A percentile compares a stretch with the other conserved stretches of the same genome.
Conservation (phyloP, 139 green algal species). For the Chara braunii region DNA sequence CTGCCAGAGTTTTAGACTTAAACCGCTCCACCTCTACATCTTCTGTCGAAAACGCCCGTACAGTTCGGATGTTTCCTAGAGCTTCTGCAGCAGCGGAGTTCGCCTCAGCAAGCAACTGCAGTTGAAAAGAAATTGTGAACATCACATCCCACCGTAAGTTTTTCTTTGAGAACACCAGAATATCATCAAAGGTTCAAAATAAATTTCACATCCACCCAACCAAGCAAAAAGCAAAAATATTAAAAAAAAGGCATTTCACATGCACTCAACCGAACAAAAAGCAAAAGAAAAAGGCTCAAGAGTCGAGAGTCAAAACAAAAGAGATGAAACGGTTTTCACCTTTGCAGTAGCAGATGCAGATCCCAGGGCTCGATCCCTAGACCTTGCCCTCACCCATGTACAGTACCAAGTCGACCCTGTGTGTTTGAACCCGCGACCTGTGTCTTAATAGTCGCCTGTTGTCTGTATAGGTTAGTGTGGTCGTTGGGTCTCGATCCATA, state of each 20-base stretch:
- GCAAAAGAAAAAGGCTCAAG: background rate
- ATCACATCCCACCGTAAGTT: background rate
- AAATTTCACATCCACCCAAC: background rate
- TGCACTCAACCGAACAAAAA: background rate
- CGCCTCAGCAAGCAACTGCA: constrained; percentile 40
- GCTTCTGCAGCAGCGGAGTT: constrained; percentile 47
- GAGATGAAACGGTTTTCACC: too few species aligned
- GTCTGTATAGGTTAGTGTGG: too few species aligned
- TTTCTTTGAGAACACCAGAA: too few species aligned
- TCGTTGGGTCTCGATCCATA: too few species aligned
- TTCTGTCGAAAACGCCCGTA: constrained; percentile 46
- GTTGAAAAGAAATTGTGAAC: background rate
- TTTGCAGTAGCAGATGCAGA: too few species aligned
- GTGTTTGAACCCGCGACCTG: too few species aligned
- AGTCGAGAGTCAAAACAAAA: background rate
- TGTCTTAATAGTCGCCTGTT: too few species aligned
- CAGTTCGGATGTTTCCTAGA: constrained; percentile 47
- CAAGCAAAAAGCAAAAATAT: too few species aligned
- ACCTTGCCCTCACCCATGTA: too few species aligned
- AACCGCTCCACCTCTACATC: constrained; percentile 40
- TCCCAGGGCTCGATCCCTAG: too few species aligned
- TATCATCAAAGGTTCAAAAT: background rate
- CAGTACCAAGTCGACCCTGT: too few species aligned
- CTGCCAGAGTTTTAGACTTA: constrained; percentile 35
- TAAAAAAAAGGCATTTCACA: background rate